Evolutionary conservation across 345 rosid species (phyloP), one percentile per base, ranked within the genome.

Genomic region (Citrus trifoliata): DNA sequence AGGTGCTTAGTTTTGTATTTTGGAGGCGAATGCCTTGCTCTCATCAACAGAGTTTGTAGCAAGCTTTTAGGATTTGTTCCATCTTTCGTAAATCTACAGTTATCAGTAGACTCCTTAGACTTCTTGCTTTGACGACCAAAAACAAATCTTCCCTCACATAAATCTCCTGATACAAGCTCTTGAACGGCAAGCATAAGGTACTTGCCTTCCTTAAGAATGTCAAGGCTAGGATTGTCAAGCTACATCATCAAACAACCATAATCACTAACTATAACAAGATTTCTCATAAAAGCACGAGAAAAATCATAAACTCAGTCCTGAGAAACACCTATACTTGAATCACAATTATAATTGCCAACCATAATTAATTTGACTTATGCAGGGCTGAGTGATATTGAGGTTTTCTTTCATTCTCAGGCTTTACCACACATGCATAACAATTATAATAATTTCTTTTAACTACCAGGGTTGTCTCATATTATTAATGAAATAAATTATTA

Each of bases 11-110:
- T 90, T 80, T 93, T 96, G 90, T 96, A 96, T 59, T 90, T 96
- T 35, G 99, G 99, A 84, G 99, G 98, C 35, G 98, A 90, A 82
- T 96, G 98, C 55, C 97, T 98, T 2, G 99, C 98, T 83, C 99
- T 87, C 98, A 93, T 93, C 83, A 96, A 70, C 74, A 93, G 89
- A 56, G 98, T 96, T 67, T 96, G 99, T 59, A 96, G 88, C 84
- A 94, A 90, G 88, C 97, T 93, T 86, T 96, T 94, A 0, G 99
- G 98, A 78, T 96, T 96, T 55, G 95, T 89, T 78, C 99, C 98
- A 46, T 94, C 99, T 88, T 86, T 90, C 0, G 90, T 85, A 77
- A 89, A 90, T 82, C 84, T 89, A 86, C 81, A 85, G 35, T 79
- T 85, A 70, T 90, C 92, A 22, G 65, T 37, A 5, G 90, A 76